Evolutionary conservation across 2,329 filamentous ascomycete genomes (phyloP).

Genomic region (Sarocladiaceae sp.): DNA sequence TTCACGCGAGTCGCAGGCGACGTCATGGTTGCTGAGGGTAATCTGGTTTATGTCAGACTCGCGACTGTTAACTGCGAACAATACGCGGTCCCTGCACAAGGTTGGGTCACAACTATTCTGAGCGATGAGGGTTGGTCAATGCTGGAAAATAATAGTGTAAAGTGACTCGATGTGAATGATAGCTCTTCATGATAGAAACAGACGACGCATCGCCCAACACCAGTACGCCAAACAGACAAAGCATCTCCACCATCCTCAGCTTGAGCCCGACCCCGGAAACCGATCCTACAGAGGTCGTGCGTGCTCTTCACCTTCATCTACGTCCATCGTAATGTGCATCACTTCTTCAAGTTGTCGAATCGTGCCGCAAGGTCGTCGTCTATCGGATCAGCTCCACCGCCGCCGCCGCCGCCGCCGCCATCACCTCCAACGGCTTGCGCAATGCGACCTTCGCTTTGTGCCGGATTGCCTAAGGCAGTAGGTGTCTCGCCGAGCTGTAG

Average conservation of each 20-base stretch:
- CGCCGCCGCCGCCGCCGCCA: slow-evolving; percentile 47
- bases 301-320: not conserved
- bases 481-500: slow-evolving; percentile 86
- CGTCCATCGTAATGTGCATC: not conserved
- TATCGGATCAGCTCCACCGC: slow-evolving; percentile 53
- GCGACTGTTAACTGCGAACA: no score
- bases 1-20: no score
- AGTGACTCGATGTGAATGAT: not conserved
- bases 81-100: no score
- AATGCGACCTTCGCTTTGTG: slow-evolving; percentile 70
- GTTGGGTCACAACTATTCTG: no score
- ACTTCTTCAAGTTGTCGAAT: slow-evolving; percentile 76
- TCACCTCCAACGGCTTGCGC: slow-evolving; percentile 78
- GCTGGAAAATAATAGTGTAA: not conserved
- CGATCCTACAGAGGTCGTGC: not conserved
- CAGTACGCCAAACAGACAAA: slow-evolving; percentile 7
- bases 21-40: no score
- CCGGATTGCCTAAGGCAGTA: slow-evolving; percentile 70
- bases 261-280: not conserved
- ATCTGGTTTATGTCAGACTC: no score
- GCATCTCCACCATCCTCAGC: not conserved
- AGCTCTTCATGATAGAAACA: not conserved
- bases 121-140: not conserved
- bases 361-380: slow-evolving; percentile 94
- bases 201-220: slow-evolving; percentile 10